Conservation (phyloP, 2,329 filamentous ascomycete species). For the Pyricularia sp. region DNA sequence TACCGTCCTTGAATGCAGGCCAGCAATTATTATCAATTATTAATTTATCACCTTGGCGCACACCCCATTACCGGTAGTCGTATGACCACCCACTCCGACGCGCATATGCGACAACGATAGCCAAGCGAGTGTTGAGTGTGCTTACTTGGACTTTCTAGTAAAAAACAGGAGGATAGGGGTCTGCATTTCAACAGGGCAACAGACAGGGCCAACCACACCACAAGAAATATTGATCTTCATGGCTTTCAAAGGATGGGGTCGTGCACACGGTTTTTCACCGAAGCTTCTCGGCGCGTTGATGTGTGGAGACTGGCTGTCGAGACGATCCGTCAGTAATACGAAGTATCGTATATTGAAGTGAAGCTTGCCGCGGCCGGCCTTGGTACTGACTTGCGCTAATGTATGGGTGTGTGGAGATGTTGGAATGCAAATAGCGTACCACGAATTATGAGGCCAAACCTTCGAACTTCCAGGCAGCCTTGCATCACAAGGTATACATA, state of each 20-base stretch:
- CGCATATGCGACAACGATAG: not conserved
- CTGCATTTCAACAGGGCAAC: no score
- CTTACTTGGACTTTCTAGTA: no score
- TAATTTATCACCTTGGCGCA: not conserved
- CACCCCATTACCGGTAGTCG: not conserved
- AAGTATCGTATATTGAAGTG: not conserved
- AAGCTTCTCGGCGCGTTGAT: not conserved
- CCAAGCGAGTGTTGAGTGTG: not conserved
- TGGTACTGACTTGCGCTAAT: not conserved
- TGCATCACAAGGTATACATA: not conserved
- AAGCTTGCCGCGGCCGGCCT: not conserved
- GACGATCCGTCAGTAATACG: not conserved
- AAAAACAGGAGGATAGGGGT: no score
- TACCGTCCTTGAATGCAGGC: not conserved
- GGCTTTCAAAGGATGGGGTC: not conserved
- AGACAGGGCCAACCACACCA: no score
- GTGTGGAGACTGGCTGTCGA: not conserved
- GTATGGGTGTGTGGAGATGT: not conserved
- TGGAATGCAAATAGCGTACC: not conserved
- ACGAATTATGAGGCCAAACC: not conserved
- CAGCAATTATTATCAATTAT: not conserved
- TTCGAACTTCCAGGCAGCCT: not conserved
- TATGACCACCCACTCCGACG: not conserved
- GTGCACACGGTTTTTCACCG: not conserved
- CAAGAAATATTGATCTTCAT: no score